phyloP scores from a whole-genome alignment of 1,139 yeast genomes.

The Suhomyces choctaworum region DNA sequence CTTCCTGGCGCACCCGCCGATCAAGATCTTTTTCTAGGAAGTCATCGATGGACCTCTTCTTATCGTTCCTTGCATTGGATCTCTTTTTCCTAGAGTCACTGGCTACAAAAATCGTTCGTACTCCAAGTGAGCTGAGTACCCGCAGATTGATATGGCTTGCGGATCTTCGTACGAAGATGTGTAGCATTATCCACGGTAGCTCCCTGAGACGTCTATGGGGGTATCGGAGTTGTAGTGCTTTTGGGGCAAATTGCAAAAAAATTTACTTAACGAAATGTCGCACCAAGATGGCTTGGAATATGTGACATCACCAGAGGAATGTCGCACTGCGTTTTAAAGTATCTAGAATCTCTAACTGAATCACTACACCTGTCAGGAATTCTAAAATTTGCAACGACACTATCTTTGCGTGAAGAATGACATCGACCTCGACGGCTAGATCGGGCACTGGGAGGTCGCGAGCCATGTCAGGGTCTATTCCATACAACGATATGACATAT shows the following conservation, averaged over 20 bases:
- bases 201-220: too few species aligned
- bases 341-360: too few species aligned
- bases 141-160: not conserved
- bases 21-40: constrained; percentile 23
- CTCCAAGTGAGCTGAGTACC: not conserved
- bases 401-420: too few species aligned
- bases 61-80: constrained; percentile 3
- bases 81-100: constrained; percentile 5
- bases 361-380: too few species aligned
- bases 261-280: constrained; percentile 4
- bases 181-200: constrained; percentile 1
- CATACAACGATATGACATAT: constrained; percentile 23
- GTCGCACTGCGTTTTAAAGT: not conserved
- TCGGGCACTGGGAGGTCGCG: constrained; percentile 18
- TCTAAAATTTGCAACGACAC: too few species aligned
- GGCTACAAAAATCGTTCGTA: constrained; percentile 16
- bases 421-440: constrained; percentile 22
- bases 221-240: too few species aligned
- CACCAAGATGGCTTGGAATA: not conserved
- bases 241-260: constrained; percentile 1
- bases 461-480: constrained; percentile 19
- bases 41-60: constrained; percentile 14
- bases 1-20: constrained; percentile 20
- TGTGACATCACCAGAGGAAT: not conserved
- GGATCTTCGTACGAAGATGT: constrained; percentile 1